Evolutionary conservation across 169 alveolate genomes (phyloP), one percentile per base, ranked within the genome.

Genomic region (Plasmodium adleri): DNA sequence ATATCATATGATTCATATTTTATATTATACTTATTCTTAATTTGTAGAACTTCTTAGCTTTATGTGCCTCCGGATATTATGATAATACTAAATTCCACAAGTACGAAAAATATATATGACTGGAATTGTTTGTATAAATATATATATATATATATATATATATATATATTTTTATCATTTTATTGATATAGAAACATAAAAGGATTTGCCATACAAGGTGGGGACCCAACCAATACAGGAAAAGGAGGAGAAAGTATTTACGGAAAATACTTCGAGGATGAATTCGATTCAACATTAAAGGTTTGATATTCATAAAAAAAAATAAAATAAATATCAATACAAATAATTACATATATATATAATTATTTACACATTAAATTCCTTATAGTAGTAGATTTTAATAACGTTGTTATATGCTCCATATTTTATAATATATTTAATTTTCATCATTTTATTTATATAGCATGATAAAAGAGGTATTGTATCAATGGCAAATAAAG

Each of bases 181-280:
- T 96, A 93, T 88, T 95, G 39, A n/a, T 43, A 93, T 90, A 97
- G 99, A 93, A 95, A 98, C 58, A 97, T 98, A 20, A 96, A 96
- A 88, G 98, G 99, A 45, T 98, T 98, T 90, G 96, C 97, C 93
- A 96, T 98, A 58, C 99, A 99, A 95, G 99, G 99, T 8, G 99
- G 99, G 3, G 99, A 98, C 87, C 99, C 99, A 0, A 97, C 99
- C 8, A 99, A 99, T 67, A 97, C 99, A 13, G 99, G 99, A 68
- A 96, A 97, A 78, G 99, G 99, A 8, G 99, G 99, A 9, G 98
- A 97, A 93, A 97, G 99, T 74, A 97, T 98, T 45, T 99, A 97
- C 88, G 99, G 99, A 10, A 95, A 93, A 15, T 98, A 97, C 58
- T 98, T 99, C 88, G 97, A 96, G 78, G 99, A 99, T 91, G 99